Percentiles rank a stretch among this genome's conserved stretches.
Conservation (phyloP, 2,329 filamentous ascomycete genomes). For the Scedosporium dehoogii region DNA sequence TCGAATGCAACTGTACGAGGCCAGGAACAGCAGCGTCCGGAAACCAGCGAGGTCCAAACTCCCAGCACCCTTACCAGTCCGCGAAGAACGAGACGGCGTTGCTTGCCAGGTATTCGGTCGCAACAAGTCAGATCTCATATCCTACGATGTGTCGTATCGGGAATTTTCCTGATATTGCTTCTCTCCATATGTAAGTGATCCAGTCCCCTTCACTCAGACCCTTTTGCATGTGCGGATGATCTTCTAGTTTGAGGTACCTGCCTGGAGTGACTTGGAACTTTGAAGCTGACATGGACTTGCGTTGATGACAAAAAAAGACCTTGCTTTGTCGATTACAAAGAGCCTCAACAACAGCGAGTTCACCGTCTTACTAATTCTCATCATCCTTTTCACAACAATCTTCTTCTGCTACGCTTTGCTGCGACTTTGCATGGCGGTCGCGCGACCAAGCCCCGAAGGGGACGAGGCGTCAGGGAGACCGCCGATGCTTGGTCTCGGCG, state of each 20-base stretch:
- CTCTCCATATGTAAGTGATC: conserved; percentile 54
- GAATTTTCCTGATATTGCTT: conserved; percentile 47
- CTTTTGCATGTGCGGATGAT: not conserved
- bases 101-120: conserved; percentile 46
- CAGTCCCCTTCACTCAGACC: not conserved
- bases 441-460: conserved; percentile 32
- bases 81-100: conserved; percentile 21
- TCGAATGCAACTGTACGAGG: not conserved
- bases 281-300: no score
- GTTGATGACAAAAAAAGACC: conserved; percentile 46
- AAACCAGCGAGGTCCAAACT: not conserved
- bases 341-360: conserved; percentile 58
- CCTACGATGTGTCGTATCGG: conserved; percentile 54
- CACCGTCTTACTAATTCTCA: conserved; percentile 68
- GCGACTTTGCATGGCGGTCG: conserved; percentile 57
- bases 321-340: conserved; percentile 59
- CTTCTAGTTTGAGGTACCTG: not conserved
- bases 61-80: not conserved
- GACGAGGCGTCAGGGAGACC: conserved; percentile 15
- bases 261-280: no score
- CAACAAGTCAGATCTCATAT: conserved; percentile 43
- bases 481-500: conserved; percentile 31
- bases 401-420: conserved; percentile 75
- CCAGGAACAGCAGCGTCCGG: not conserved
- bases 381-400: conserved; percentile 63